These are phyloP conservation scores for Pseudogymnoascus sp. DNA, from an alignment of 2,329 filamentous ascomycete species.

Conservation along the genomic window DNA sequence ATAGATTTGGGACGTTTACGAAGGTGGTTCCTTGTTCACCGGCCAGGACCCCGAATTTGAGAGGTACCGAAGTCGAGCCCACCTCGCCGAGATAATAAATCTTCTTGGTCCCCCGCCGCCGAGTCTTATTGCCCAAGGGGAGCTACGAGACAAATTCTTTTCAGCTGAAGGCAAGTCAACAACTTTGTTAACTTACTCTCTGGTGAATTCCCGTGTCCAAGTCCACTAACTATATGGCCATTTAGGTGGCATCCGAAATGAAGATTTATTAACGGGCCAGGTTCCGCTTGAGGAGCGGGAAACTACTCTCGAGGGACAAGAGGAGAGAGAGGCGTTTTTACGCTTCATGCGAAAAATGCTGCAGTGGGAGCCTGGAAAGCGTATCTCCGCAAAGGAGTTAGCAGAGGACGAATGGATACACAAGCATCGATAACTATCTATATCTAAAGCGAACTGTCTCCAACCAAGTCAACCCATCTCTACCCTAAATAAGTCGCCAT, in stretches of 20 bases:
- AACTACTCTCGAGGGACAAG: slow-evolving; percentile 27
- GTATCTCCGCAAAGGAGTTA: slow-evolving; percentile 26
- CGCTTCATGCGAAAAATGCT: slow-evolving; percentile 27
- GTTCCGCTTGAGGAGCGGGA: slow-evolving; percentile 33
- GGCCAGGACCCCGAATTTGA: slow-evolving; percentile 10
- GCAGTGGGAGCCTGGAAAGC: slow-evolving; percentile 26
- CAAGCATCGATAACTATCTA: neutral
- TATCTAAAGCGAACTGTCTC: too few species aligned
- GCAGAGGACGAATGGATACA: slow-evolving; percentile 18
- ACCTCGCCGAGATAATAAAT: slow-evolving; percentile 41
- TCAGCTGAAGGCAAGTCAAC: neutral
- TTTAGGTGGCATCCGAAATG: neutral
- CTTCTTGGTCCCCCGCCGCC: slow-evolving; percentile 38
- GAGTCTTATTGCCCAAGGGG: neutral
- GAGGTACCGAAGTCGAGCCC: slow-evolving; percentile 21
- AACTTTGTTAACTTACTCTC: neutral
- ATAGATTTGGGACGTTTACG: slow-evolving; percentile 43
- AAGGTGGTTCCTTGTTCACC: slow-evolving; percentile 39
- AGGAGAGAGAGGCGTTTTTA: slow-evolving; percentile 27
- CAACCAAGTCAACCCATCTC: too few species aligned
- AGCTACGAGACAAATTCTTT: neutral
- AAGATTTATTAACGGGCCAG: slow-evolving; percentile 16
- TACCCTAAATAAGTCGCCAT: too few species aligned
- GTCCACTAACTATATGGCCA: neutral
- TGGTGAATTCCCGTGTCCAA: neutral